phyloP scores from a whole-genome alignment of 1,284 basidiomycete species.

The Puccinia hordei region DNA sequence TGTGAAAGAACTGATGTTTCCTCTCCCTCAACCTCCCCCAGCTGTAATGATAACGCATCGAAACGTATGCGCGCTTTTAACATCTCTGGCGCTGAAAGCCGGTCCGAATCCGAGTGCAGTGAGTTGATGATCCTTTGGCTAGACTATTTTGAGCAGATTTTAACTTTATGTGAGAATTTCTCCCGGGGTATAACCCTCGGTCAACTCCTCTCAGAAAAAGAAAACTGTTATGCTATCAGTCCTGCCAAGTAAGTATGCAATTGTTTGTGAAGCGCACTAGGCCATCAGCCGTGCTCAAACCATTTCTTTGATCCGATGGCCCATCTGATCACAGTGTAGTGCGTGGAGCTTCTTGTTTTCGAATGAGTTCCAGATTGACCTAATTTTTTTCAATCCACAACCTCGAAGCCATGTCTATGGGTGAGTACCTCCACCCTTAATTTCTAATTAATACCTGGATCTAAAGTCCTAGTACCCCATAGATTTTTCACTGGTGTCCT shows the following conservation, averaged over 20 bases:
- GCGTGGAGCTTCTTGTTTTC: background rate
- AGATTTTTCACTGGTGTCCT: constrained; percentile 22
- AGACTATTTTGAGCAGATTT: background rate
- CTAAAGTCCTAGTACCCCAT: background rate
- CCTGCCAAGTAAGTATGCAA: constrained; percentile 4
- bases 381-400: background rate
- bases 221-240: constrained; percentile 11
- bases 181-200: background rate
- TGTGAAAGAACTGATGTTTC: background rate
- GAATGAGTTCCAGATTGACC: background rate
- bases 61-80: constrained; percentile 18
- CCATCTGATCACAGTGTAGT: constrained; percentile 14
- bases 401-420: constrained; percentile 20
- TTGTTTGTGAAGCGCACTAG: background rate
- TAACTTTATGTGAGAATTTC: background rate
- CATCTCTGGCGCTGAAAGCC: background rate
- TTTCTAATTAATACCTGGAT: background rate
- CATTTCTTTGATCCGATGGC: background rate
- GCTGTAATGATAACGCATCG: constrained; percentile 40
- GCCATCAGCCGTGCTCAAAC: background rate
- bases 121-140: background rate
- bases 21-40: background rate
- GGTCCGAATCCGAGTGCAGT: background rate
- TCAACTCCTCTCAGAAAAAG: background rate
- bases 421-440: background rate